phyloP scores from a whole-genome alignment of 805 yeast genomes.

The Ogataea chonburiensis region DNA sequence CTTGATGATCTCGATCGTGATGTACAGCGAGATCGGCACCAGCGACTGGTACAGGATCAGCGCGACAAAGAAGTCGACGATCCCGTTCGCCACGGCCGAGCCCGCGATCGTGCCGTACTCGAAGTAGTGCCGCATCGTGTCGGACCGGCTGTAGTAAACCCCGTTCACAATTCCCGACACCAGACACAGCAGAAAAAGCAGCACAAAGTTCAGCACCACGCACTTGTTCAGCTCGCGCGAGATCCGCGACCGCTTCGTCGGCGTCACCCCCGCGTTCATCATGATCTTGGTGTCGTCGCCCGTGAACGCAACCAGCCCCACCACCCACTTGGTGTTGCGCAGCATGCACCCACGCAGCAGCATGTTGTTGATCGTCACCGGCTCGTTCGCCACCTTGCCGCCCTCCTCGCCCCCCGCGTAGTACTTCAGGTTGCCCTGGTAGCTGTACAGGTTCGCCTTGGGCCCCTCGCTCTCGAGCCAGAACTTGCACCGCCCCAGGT shows the following conservation, averaged over 20 bases:
- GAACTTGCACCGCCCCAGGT: slow-evolving; percentile 51
- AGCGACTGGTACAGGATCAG: slow-evolving; percentile 73
- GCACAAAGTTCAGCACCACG: slow-evolving; percentile 62
- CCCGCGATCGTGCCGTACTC: slow-evolving; percentile 73
- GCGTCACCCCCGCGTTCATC: slow-evolving; percentile 78
- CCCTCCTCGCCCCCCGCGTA: slow-evolving; percentile 36
- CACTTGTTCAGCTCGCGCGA: slow-evolving; percentile 70
- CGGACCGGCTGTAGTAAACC: slow-evolving; percentile 47
- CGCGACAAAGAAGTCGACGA: slow-evolving; percentile 72
- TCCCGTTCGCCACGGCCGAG: slow-evolving; percentile 63
- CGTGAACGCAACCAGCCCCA: slow-evolving; percentile 73
- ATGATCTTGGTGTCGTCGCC: slow-evolving; percentile 80
- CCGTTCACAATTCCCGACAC: slow-evolving; percentile 73
- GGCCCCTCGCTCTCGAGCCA: slow-evolving; percentile 85
- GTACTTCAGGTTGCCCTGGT: slow-evolving; percentile 67
- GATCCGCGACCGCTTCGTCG: slow-evolving; percentile 72
- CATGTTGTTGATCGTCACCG: slow-evolving; percentile 67
- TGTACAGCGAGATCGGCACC: slow-evolving; percentile 81
- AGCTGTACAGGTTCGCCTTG: slow-evolving; percentile 71
- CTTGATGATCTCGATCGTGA: slow-evolving; percentile 78
- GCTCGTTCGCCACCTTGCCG: slow-evolving; percentile 48
- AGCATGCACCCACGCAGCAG: slow-evolving; percentile 74
- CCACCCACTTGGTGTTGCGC: slow-evolving; percentile 80
- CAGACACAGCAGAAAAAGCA: slow-evolving; percentile 66
- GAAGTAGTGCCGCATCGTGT: slow-evolving; percentile 57